These are phyloP conservation scores for Trichoderma endophyticum DNA, from an alignment of 2,329 filamentous ascomycete species.

Conservation along the genomic window DNA sequence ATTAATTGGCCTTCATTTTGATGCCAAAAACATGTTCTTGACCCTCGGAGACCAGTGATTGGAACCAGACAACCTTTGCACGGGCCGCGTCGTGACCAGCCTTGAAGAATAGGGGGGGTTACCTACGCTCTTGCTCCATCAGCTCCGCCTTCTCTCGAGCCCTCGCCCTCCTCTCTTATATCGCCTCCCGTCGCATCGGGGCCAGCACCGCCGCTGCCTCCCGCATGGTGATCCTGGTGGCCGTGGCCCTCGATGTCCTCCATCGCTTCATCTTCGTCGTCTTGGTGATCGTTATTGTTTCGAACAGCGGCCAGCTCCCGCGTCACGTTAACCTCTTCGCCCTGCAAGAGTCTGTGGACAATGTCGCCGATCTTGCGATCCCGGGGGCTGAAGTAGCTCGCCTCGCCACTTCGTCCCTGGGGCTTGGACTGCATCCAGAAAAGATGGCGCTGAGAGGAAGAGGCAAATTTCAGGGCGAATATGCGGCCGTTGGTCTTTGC, in stretches of 20 bases:
- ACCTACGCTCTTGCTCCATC: constrained; percentile 99
- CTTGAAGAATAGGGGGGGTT: constrained; percentile 30
- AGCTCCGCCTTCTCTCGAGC: constrained; percentile 85
- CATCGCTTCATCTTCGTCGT: constrained; percentile 54
- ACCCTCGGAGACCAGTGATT: constrained; percentile 17
- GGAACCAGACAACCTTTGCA: constrained; percentile 25
- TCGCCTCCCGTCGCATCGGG: constrained; percentile 87
- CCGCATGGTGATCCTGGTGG: constrained; percentile 53
- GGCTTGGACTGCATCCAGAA: constrained; percentile 96
- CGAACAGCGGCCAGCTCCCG: constrained; percentile 66
- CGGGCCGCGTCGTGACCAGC: constrained; percentile 25
- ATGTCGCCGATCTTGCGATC: constrained; percentile 86
- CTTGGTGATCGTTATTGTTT: constrained; percentile 46
- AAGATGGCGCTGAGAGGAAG: constrained; percentile 83
- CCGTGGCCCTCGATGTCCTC: constrained; percentile 66
- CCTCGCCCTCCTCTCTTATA: constrained; percentile 83
- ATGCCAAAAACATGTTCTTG: constrained; percentile 17
- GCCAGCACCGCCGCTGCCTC: constrained; percentile 76
- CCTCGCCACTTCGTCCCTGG: constrained; percentile 65
- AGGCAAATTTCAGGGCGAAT: constrained; percentile 89
- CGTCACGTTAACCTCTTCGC: constrained; percentile 80
- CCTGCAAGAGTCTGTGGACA: constrained; percentile 79
- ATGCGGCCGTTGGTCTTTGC: constrained; percentile 81
- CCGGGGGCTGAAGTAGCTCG: constrained; percentile 76
- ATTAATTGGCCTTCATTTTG: constrained; percentile 28